Conservation (phyloP, 441 rosid genomes). For the Adansonia gregorii region DNA sequence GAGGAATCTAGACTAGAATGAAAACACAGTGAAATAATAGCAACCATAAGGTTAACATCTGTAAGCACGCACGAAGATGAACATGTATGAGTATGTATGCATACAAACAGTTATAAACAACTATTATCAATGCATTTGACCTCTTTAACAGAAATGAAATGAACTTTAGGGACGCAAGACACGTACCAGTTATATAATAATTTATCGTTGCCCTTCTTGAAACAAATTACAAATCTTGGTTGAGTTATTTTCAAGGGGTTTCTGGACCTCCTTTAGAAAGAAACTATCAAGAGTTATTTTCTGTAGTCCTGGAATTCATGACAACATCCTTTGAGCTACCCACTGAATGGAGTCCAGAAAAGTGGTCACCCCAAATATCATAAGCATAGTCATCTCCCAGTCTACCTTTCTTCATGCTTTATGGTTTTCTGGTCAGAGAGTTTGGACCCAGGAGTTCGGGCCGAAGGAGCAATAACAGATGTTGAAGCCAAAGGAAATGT, state of each 20-base stretch:
- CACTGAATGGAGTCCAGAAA: slow-evolving; percentile 53
- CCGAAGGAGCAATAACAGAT: slow-evolving; percentile 60
- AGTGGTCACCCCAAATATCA: slow-evolving; percentile 94
- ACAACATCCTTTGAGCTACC: slow-evolving; percentile 51
- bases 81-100: not conserved
- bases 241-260: slow-evolving; percentile 56
- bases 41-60: no score
- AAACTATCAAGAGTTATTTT: slow-evolving; percentile 64
- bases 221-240: slow-evolving; percentile 58
- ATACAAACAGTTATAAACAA: not conserved
- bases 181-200: slow-evolving; percentile 33
- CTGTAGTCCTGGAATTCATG: slow-evolving; percentile 43
- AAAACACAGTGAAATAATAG: no score
- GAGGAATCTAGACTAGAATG: no score
- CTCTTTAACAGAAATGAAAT: not conserved
- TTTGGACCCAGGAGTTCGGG: slow-evolving; percentile 80
- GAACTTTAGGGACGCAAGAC: not conserved
- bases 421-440: slow-evolving; percentile 34
- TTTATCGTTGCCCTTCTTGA: slow-evolving; percentile 58
- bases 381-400: slow-evolving; percentile 51
- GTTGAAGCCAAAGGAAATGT: slow-evolving; percentile 39
- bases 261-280: slow-evolving; percentile 86
- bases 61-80: no score
- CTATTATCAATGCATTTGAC: not conserved
- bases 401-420: slow-evolving; percentile 43